Percentiles rank a stretch among this genome's conserved stretches.
These are phyloP conservation scores for Rhodotorula mucilaginosa DNA, from an alignment of 1,284 basidiomycete genomes.

Conservation along the genomic window DNA sequence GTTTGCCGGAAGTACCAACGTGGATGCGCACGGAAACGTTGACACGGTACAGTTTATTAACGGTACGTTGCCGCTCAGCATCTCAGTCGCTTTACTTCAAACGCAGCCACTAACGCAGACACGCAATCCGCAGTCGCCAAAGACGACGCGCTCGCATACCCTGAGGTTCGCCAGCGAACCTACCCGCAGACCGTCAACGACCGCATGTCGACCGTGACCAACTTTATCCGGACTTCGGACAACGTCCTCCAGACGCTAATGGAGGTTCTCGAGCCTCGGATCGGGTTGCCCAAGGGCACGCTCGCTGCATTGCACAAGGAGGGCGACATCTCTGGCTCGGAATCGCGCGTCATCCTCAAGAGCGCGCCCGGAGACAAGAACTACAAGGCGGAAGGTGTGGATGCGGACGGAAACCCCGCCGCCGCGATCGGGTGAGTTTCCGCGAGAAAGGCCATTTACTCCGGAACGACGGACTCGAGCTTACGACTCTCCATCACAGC, in stretches of 20 bases:
- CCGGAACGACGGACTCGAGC: too few relatives aligned
- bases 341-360: constrained; percentile 34
- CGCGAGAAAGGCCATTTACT: too few relatives aligned
- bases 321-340: constrained; percentile 31
- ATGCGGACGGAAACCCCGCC: constrained; percentile 30
- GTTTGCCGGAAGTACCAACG: constrained; percentile 58
- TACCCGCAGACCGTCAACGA: constrained; percentile 26
- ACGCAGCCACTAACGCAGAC: too few relatives aligned
- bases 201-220: constrained; percentile 26
- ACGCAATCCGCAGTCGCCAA: constrained; percentile 1
- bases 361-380: constrained; percentile 17
- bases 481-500: neutral
- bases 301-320: constrained; percentile 33
- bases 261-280: constrained; percentile 24
- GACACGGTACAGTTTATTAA: constrained; percentile 67
- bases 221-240: constrained; percentile 26
- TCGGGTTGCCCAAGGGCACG: constrained; percentile 30
- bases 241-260: constrained; percentile 30
- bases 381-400: constrained; percentile 20
- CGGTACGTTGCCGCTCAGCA: neutral
- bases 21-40: constrained; percentile 57
- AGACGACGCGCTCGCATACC: constrained; percentile 36
- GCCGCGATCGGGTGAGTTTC: constrained; percentile 33
- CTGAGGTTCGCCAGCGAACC: constrained; percentile 31
- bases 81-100: too few relatives aligned